Percentiles rank a stretch among this genome's conserved stretches.
Conservation (phyloP, 139 green algal genomes). For the Ettlia oleoabundans region DNA sequence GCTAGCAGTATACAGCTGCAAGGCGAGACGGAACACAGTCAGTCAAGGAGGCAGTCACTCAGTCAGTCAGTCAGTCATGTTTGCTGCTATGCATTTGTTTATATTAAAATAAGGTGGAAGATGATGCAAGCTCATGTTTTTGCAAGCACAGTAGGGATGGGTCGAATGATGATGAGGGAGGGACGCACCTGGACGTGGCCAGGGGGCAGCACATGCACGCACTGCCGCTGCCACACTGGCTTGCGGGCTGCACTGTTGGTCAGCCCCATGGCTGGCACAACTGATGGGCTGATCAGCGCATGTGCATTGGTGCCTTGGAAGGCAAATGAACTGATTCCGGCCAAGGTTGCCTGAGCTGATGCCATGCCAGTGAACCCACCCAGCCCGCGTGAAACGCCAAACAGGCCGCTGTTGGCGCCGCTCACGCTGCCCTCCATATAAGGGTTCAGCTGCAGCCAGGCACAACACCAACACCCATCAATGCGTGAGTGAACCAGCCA, state of each 20-base stretch:
- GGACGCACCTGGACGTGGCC: conserved; percentile 30
- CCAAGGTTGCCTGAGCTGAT: too few relatives aligned
- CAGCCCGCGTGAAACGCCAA: conserved; percentile 16
- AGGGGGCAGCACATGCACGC: conserved; percentile 30
- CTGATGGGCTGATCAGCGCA: conserved; percentile 11
- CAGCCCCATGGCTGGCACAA: neutral
- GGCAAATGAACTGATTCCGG: conserved; percentile 50
- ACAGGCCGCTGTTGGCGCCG: conserved; percentile 15
- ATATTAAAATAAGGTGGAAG: too few relatives aligned
- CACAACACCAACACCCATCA: neutral
- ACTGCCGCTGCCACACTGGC: conserved; percentile 16
- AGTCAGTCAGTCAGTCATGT: too few relatives aligned
- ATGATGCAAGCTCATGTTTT: too few relatives aligned
- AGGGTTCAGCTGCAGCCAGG: conserved; percentile 21
- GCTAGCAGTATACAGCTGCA: too few relatives aligned
- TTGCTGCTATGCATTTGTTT: too few relatives aligned
- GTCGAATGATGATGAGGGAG: too few relatives aligned
- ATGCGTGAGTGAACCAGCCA: too few relatives aligned
- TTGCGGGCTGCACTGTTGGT: neutral
- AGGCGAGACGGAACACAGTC: too few relatives aligned
- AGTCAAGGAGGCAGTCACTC: too few relatives aligned
- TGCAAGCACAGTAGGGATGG: too few relatives aligned
- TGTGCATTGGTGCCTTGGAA: conserved; percentile 59
- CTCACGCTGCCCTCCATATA: conserved; percentile 39
- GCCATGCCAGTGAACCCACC: neutral